phyloP scores from a whole-genome alignment of 352 stramenopile genomes.

The Ophiocytium majus region DNA sequence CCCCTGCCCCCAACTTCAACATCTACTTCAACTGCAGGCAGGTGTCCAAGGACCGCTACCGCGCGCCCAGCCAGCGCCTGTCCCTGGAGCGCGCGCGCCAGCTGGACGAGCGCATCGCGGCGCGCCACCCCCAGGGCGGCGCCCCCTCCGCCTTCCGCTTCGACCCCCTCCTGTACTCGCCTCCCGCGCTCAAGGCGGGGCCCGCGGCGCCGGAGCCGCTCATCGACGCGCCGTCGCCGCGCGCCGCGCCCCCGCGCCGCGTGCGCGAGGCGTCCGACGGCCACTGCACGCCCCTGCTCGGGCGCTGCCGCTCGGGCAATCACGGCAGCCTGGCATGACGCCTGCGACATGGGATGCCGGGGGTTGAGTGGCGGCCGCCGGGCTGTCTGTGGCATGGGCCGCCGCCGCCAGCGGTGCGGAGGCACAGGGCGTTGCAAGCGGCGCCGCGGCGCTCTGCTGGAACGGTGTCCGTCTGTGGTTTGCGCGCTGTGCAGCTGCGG shows the following conservation, averaged over 20 bases:
- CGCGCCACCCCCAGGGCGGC: neutral
- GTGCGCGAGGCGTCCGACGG: neutral
- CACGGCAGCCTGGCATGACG: too few relatives aligned
- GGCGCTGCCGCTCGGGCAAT: neutral
- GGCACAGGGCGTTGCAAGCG: too few relatives aligned
- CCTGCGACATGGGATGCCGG: too few relatives aligned
- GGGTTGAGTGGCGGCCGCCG: too few relatives aligned
- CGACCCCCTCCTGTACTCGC: slow-evolving; percentile 10
- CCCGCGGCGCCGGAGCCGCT: neutral
- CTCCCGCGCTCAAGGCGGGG: slow-evolving; percentile 5
- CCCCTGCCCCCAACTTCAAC: too few relatives aligned
- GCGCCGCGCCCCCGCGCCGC: too few relatives aligned
- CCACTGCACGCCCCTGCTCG: neutral
- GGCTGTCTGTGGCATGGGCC: too few relatives aligned
- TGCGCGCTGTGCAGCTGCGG: too few relatives aligned
- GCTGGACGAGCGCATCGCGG: neutral
- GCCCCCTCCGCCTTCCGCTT: neutral
- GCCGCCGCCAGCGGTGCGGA: too few relatives aligned
- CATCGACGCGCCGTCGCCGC: neutral
- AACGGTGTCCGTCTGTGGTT: too few relatives aligned
- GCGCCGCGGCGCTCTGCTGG: too few relatives aligned
- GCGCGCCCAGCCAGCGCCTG: neutral
- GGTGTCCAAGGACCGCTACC: neutral
- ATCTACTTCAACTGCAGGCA: too few relatives aligned
- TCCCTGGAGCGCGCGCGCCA: neutral